Percentiles rank a stretch among this genome's conserved stretches.
Conservation (phyloP, 768 basidiomycete species). For the Tulasnella sp. region DNA sequence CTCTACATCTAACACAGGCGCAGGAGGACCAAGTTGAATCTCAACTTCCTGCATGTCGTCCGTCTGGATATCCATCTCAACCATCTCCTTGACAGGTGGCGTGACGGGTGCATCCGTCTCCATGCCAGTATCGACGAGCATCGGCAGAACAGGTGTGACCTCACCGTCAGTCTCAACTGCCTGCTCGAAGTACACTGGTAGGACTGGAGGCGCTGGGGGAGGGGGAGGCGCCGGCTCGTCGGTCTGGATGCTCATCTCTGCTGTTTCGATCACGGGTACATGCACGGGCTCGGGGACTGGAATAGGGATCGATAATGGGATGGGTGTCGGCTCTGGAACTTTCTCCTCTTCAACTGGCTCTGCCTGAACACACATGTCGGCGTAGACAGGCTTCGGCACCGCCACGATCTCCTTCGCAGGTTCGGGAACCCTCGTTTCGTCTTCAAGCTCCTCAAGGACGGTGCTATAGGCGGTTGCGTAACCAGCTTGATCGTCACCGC, state of each 20-base stretch:
- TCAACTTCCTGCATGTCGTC: slow-evolving; percentile 25
- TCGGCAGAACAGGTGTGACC: slow-evolving; percentile 23
- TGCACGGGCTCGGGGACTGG: slow-evolving; percentile 21
- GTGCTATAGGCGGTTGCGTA: background rate
- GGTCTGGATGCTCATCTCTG: slow-evolving; percentile 39
- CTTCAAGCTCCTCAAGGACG: slow-evolving; percentile 23
- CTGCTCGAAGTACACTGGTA: background rate
- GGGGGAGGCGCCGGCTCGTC: slow-evolving; percentile 29
- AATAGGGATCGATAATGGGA: slow-evolving; percentile 17
- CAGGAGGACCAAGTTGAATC: slow-evolving; percentile 24
- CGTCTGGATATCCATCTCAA: slow-evolving; percentile 30
- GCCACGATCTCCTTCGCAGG: background rate
- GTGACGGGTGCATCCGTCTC: slow-evolving; percentile 30
- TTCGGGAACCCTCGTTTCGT: slow-evolving; percentile 15
- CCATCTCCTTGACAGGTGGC: background rate
- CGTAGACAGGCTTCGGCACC: slow-evolving; percentile 20
- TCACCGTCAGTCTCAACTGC: background rate
- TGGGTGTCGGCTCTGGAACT: slow-evolving; percentile 15
- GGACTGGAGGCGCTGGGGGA: background rate
- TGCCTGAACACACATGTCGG: slow-evolving; percentile 35
- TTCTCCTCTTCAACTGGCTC: slow-evolving; percentile 22
- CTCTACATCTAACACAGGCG: slow-evolving; percentile 27
- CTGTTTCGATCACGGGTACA: slow-evolving; percentile 19
- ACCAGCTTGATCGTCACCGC: background rate
- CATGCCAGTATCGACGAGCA: slow-evolving; percentile 25